Percentiles rank a stretch among this genome's conserved stretches.
Conservation (phyloP, 1,284 basidiomycete species). For the Agaricales sp. region DNA sequence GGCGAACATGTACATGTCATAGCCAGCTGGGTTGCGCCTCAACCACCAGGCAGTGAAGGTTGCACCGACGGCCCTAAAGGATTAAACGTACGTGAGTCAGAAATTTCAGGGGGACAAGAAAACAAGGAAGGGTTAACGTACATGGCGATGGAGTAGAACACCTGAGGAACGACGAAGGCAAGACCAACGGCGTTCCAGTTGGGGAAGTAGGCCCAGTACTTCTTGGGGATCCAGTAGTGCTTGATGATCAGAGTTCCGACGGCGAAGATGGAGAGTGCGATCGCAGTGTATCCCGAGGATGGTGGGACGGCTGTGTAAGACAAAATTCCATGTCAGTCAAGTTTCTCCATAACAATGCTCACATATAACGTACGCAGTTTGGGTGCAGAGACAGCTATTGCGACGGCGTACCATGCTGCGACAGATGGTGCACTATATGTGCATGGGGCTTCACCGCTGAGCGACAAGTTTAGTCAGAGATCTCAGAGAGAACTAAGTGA, state of each 20-base stretch:
- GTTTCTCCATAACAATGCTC: background rate
- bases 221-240: slow-evolving; percentile 41
- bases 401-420: slow-evolving; percentile 53
- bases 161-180: slow-evolving; percentile 43
- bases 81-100: background rate
- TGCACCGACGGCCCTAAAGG: slow-evolving; percentile 26
- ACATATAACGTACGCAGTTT: slow-evolving; percentile 28
- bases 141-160: slow-evolving; percentile 44
- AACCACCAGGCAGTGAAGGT: slow-evolving; percentile 40
- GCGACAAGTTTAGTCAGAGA: slow-evolving; percentile 12
- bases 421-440: slow-evolving; percentile 53
- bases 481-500: background rate
- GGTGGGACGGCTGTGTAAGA: slow-evolving; percentile 33
- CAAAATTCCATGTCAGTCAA: background rate
- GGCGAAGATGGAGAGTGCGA: slow-evolving; percentile 39
- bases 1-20: slow-evolving; percentile 55
- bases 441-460: slow-evolving; percentile 20
- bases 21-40: slow-evolving; percentile 29
- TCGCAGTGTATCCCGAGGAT: slow-evolving; percentile 55
- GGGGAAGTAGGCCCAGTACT: slow-evolving; percentile 44
- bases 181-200: slow-evolving; percentile 60
- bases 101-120: slow-evolving; percentile 11
- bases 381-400: slow-evolving; percentile 40
- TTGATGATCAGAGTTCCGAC: slow-evolving; percentile 33
- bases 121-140: slow-evolving; percentile 16